Base-by-base conservation (phyloP, 1,284 basidiomycete species). In the Ganoderma boninense region DNA sequence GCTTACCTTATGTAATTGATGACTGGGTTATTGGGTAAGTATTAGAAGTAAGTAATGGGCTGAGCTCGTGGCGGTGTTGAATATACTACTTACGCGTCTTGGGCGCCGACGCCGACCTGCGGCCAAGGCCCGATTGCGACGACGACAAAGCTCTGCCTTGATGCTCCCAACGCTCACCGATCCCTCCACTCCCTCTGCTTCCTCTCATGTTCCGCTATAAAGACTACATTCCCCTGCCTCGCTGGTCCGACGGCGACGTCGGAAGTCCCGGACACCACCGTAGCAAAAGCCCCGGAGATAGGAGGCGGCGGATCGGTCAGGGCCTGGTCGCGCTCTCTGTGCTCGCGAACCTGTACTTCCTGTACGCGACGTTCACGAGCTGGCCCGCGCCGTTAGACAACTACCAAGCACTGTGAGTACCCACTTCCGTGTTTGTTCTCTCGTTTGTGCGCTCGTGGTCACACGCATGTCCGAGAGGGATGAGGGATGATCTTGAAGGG, bases 401-500 rank as follows among this genome's bases (percentile, higher is more conserved):
- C 69, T 77, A 77, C 35, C 75, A 77, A 32, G 61, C 67, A 65
- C 60, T 77, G 75, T 77, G 69, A 73, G 75, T 71, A 10, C 20
- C 42, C 26, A 10, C 23, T 62, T 16, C 23, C 40, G 4, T 23
- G n/a, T 62, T 43, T 14, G 40, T 26, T 11, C 4, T 62, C 11
- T 43, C 14, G 60, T 18, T 38, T 57, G 5, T 32, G 60, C 38
- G 60, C 14, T 14, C 40, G 40, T 13, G 38, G 40, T 35, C 26
- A 32, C 23, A 20, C 32, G 54, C 8, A 56, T 4, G 26, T 16
- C 13, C 7, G 13, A 56, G 52, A 56, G 54, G 26, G 16, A 49
- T 18, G 43, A 49, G 20, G 46, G 46, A 49, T 20, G 46, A 57
- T 6, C 11, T 26, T 14, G 49, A 52, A 26, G 5, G 23, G 23